Conservation (phyloP, 169 alveolate genomes). For the Plasmodium coatneyi region DNA sequence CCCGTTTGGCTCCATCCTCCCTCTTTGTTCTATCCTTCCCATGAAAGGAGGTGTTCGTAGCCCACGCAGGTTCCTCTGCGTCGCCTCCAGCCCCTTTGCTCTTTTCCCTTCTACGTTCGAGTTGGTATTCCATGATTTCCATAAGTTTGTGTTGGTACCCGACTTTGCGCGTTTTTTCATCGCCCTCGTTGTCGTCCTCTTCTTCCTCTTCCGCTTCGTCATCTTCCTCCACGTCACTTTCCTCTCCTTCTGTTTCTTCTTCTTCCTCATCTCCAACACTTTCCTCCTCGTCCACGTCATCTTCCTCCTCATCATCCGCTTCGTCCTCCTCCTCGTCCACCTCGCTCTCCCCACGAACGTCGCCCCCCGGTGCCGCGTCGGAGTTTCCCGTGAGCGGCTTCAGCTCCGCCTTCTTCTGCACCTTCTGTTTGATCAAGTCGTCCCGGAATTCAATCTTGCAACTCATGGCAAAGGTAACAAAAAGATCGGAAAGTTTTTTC, state of each 20-base stretch:
- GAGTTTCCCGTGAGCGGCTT: background rate
- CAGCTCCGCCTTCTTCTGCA: background rate
- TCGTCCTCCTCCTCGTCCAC: conserved; percentile 6
- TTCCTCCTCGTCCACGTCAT: background rate
- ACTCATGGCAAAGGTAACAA: conserved; percentile 83
- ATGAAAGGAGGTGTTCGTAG: background rate
- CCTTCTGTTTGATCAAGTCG: conserved; percentile 46
- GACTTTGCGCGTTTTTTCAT: background rate
- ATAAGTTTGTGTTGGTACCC: background rate
- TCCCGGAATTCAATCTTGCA: conserved; percentile 80
- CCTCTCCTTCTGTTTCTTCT: background rate
- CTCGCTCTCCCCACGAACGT: background rate
- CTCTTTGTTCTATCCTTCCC: background rate
- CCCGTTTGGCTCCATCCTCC: background rate
- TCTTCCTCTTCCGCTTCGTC: background rate
- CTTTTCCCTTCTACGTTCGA: background rate
- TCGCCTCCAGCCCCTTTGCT: background rate
- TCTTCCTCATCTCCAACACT: background rate
- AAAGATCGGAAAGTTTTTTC: conserved; percentile 53
- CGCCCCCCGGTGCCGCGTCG: background rate
- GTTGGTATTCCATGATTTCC: conserved; percentile 28
- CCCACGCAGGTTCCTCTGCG: background rate
- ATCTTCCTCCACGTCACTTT: background rate
- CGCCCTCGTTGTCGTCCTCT: background rate
- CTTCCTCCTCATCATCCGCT: conserved; percentile 12